phyloP scores from a whole-genome alignment of 2,329 filamentous ascomycete species.

The Penicillium palitans region DNA sequence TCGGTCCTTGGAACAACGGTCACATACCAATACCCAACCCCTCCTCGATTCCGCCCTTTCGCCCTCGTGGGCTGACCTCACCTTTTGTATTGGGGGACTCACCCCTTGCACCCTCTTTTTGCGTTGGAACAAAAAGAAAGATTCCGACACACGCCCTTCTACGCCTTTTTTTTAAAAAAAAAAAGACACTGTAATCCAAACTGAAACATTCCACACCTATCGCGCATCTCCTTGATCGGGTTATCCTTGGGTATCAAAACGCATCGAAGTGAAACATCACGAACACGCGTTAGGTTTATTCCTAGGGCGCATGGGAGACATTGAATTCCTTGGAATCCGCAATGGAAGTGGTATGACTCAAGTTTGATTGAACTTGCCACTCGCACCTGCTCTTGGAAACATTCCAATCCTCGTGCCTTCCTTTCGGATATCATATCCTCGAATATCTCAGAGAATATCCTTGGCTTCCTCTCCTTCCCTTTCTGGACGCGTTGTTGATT shows the following conservation, averaged over 20 bases:
- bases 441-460: neutral
- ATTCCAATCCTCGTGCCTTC: constrained; percentile 8
- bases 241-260: neutral
- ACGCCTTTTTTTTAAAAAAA: too few species aligned
- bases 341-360: constrained; percentile 11
- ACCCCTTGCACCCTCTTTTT: constrained; percentile 20
- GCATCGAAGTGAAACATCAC: neutral
- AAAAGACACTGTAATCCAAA: neutral
- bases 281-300: neutral
- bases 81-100: constrained; percentile 18
- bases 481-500: constrained; percentile 4
- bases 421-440: neutral
- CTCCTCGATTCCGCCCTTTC: constrained; percentile 14
- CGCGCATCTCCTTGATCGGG: neutral
- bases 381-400: constrained; percentile 4
- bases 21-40: constrained; percentile 4
- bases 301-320: constrained; percentile 5
- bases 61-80: constrained; percentile 23
- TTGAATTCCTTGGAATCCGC: constrained; percentile 7
- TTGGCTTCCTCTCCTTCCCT: neutral
- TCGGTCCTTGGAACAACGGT: neutral
- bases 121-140: neutral
- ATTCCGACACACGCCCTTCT: neutral
- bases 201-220: constrained; percentile 18
- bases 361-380: constrained; percentile 4